These are phyloP conservation scores for Polytrichum formosum DNA, from an alignment of 225 moss, liverwort and hornwort species.

Conservation along the genomic window DNA sequence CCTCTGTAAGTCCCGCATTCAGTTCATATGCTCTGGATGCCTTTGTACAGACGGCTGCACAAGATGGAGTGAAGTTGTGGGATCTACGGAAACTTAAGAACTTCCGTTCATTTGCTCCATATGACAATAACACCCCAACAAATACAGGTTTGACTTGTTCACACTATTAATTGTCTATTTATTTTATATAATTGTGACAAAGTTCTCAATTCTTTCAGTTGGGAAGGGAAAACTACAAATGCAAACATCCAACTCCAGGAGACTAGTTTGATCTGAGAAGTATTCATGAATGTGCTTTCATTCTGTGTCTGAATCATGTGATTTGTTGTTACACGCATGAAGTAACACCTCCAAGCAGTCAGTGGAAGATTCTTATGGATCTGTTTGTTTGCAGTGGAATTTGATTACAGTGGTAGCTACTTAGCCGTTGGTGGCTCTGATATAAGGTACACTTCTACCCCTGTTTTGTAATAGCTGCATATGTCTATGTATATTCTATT, in stretches of 20 bases:
- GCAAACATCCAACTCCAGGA: too few species aligned
- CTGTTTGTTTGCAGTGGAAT: conserved; percentile 73
- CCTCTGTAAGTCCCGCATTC: too few species aligned
- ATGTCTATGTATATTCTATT: neutral
- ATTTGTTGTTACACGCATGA: too few species aligned
- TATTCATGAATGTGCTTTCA: too few species aligned
- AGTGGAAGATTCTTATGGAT: conserved; percentile 1
- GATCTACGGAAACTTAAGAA: conserved; percentile 97
- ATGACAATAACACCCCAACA: conserved; percentile 76
- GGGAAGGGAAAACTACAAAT: too few species aligned
- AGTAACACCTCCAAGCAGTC: too few species aligned
- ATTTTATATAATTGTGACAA: too few species aligned
- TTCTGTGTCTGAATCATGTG: too few species aligned
- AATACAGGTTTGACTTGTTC: conserved; percentile 60
- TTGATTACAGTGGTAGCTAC: conserved; percentile 98
- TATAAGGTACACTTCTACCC: conserved; percentile 55
- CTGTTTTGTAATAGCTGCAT: conserved; percentile 2
- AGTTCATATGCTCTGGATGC: neutral
- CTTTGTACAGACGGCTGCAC: conserved; percentile 71
- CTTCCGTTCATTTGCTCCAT: conserved; percentile 90
- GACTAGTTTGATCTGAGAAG: too few species aligned
- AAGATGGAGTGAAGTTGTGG: conserved; percentile 98
- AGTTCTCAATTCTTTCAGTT: too few species aligned
- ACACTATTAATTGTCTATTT: neutral
- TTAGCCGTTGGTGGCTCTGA: conserved; percentile 95